Evolutionary conservation across 2,329 filamentous ascomycete species (phyloP).

Genomic region (Chrysoporthe austroafricana): DNA sequence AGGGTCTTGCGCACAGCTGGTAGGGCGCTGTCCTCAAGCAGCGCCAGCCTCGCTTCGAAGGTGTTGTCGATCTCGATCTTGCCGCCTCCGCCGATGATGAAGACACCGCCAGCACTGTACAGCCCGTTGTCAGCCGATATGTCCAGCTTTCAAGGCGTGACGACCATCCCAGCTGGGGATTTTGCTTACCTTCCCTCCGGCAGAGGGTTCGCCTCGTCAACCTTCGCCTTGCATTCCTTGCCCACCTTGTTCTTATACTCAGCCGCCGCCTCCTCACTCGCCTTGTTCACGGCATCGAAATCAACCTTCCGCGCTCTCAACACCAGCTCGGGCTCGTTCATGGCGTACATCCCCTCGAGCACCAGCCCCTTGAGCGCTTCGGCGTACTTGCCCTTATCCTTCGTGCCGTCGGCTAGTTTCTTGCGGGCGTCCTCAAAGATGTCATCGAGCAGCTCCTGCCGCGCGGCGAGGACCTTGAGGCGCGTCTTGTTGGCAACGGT

Average conservation of each 20-base stretch:
- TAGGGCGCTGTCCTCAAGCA: constrained; percentile 83
- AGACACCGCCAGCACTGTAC: constrained; percentile 77
- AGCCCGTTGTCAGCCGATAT: constrained; percentile 16
- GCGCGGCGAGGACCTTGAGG: constrained; percentile 81
- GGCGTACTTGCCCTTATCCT: constrained; percentile 77
- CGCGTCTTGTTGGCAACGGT: constrained; percentile 96
- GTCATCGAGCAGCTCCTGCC: constrained; percentile 87
- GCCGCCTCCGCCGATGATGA: constrained; percentile 79
- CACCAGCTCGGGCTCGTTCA: constrained; percentile 78
- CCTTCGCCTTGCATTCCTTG: constrained; percentile 68
- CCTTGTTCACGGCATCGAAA: constrained; percentile 74
- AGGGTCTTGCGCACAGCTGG: constrained; percentile 83
- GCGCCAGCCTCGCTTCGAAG: constrained; percentile 84
- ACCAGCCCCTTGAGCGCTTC: constrained; percentile 77
- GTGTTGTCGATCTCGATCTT: constrained; percentile 99
- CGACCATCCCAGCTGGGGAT: neutral
- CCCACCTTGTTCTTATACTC: constrained; percentile 83
- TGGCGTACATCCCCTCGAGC: constrained; percentile 86
- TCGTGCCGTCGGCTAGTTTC: constrained; percentile 66
- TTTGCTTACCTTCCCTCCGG: constrained; percentile 77
- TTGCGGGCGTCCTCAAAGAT: constrained; percentile 83
- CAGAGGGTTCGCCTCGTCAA: constrained; percentile 80
- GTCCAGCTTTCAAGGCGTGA: neutral
- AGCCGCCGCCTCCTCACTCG: constrained; percentile 73
- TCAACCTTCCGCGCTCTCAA: constrained; percentile 82